Evolutionary conservation across 768 basidiomycete species (phyloP), one percentile per base, ranked within the genome.

Genomic region (Suillus clintonianus): DNA sequence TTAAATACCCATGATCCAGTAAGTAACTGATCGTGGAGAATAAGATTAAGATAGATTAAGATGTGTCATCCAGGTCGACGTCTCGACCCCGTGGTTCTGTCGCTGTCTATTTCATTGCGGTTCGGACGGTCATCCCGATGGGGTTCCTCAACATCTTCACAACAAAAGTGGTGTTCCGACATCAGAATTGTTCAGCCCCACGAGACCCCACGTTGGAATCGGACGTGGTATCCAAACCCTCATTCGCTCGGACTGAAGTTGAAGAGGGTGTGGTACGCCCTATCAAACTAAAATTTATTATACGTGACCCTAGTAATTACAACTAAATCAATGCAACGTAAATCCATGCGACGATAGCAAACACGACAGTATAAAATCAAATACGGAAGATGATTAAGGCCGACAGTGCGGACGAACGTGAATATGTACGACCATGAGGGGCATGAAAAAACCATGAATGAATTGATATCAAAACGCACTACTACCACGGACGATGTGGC

Each of bases 401-500:
- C 62, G 41, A 62, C 61, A 58, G 22, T 41, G 62, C 53, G 61
- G 59, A 60, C 7, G 41, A 59, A 62, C 15, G 61, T 61, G 59
- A 62, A 62, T 60, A 57, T 61, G 58, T 24, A 36, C 51, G 39
- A 59, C 39, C 61, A 59, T 30, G 30, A 61, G 30, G 30, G 30
- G 32, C 24, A 24, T 24, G 24, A 36, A 58, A 58, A 60, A 51
- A 54, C 13, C 6, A 60, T 53, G 51, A 51, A 51, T 24, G 39
- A 37, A 61, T 39, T 19, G 41, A 11, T 24, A 61, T 36, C 19
- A 48, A 50, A 45, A 60, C 2, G 10, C 34, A 19, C 74, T 27
- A 19, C 50, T 73, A 84, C 84, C 84, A 85, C 64, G 83, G 83
- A 42, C 84, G 73, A 50, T 81, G 72, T 5, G 83, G 83, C 47